Base-by-base conservation (phyloP, 2,329 filamentous ascomycete species). In the Penicillium olsonii region DNA sequence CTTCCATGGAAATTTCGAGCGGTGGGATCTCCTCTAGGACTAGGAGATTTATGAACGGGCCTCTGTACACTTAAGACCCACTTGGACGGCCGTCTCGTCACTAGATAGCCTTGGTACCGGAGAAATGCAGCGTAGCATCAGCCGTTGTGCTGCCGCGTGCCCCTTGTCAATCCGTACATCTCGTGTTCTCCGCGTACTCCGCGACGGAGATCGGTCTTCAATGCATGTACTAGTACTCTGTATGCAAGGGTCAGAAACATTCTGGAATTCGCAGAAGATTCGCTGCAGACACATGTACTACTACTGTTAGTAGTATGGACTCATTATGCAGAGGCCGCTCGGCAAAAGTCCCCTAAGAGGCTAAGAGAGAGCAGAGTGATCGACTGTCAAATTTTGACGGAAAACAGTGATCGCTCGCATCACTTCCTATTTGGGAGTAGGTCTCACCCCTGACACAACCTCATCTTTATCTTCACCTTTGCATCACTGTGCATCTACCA, bases 11-110 rank as follows among this genome's bases (percentile, higher is more conserved):
- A 47, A 39, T 38, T 22, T 29, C 19, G 39, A 27, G 15, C 48
- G 45, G 55, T 52, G 27, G 54, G 48, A 48, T 49, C 24, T 50
- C 57, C 20, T 48, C 52, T 51, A 43, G 35, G 43, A 48, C 29
- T 46, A 47, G 45, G 50, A 14, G 4, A 9, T 26, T 43, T 33
- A 37, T 29, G 34, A 54, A 50, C 41, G 14, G 46, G 41, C 44
- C 38, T 37, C 29, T 33, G n/a, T 22, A 19, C 9, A 35, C 38
- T 34, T 6, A 20, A 14, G 46, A 43, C 40, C 56, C 54, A 49
- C 51, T 20, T 20, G n/a, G 40, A 26, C 33, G 22, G 45, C 43
- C 46, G 41, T 37, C 42, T 12, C 29, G 14, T 34, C 12, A 27
- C 15, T 29, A 33, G 45, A 17, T 34, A 24, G 10, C 37, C 15